A percentile compares a stretch with the other conserved stretches of the same genome.
phyloP scores from a whole-genome alignment of 2,329 filamentous ascomycete genomes.

The Chaetomiaceae sp. region DNA sequence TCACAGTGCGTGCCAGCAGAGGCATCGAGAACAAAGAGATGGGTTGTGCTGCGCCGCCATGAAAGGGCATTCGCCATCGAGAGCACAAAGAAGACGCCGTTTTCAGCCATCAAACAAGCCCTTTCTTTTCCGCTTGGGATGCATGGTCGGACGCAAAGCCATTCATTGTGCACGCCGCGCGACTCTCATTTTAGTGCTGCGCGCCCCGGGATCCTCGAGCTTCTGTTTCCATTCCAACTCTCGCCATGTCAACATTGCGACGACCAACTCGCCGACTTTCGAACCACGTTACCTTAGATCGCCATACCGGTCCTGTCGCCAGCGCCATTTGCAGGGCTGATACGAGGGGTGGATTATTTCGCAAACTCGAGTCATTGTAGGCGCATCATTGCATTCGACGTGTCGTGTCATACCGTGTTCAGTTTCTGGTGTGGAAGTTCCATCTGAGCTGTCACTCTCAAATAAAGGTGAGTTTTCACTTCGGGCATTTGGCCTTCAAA shows the following conservation, averaged over 20 bases:
- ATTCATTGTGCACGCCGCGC: conserved; percentile 2
- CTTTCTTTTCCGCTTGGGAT: conserved; percentile 25
- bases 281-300: no score
- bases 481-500: neutral
- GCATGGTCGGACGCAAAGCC: conserved; percentile 8
- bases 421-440: neutral
- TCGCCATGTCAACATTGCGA: neutral
- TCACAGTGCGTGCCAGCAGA: conserved; percentile 10
- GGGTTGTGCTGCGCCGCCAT: conserved; percentile 10
- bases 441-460: conserved; percentile 8
- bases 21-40: conserved; percentile 17
- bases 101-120: conserved; percentile 25
- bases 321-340: neutral
- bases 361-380: neutral
- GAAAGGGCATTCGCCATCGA: conserved; percentile 13
- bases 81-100: conserved; percentile 24
- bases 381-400: neutral
- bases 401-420: conserved; percentile 15
- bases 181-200: conserved; percentile 17
- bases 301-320: neutral
- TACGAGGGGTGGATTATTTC: neutral
- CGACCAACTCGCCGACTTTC: neutral
- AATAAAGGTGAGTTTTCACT: conserved; percentile 4
- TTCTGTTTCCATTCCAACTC: conserved; percentile 3
- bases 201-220: conserved; percentile 3